Conservation (phyloP, 2,329 filamentous ascomycete genomes). For the Talaromyces albobiverticillius region DNA sequence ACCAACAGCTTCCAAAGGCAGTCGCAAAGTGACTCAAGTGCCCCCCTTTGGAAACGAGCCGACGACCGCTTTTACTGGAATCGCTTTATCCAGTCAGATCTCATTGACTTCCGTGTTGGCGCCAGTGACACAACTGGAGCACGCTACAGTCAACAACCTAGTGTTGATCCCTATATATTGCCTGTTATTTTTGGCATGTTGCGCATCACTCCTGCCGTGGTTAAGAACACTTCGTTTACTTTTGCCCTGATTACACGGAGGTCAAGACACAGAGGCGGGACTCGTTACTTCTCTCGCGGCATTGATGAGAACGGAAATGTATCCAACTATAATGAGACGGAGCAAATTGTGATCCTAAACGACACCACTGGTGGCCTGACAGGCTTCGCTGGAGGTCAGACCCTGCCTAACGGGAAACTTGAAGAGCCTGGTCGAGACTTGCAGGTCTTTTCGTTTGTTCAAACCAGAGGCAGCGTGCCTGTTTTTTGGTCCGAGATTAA, state of each 20-base stretch:
- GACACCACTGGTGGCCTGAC: conserved; percentile 71
- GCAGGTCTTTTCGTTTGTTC: conserved; percentile 90
- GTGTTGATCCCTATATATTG: conserved; percentile 85
- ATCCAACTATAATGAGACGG: conserved; percentile 99
- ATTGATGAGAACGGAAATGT: conserved; percentile 91
- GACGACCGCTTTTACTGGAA: conserved; percentile 99
- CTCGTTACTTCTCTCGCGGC: conserved; percentile 90
- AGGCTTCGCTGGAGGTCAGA: conserved; percentile 74
- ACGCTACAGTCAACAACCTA: conserved; percentile 61
- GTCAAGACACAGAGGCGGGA: conserved; percentile 83
- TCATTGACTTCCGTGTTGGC: conserved; percentile 81
- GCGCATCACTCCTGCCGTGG: conserved; percentile 78
- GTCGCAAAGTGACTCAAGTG: conserved; percentile 66
- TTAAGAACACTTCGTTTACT: conserved; percentile 82
- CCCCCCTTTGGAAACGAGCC: conserved; percentile 83
- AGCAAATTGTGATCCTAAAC: conserved; percentile 87
- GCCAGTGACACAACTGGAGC: conserved; percentile 45
- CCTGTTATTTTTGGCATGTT: conserved; percentile 97
- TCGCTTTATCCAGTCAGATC: conserved; percentile 81
- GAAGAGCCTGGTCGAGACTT: conserved; percentile 66
- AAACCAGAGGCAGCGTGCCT: conserved; percentile 93
- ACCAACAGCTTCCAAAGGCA: conserved; percentile 97
- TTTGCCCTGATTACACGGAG: conserved; percentile 84
- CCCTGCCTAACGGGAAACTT: conserved; percentile 71
- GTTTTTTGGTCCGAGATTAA: conserved; percentile 97